Percentiles rank a stretch among this genome's conserved stretches.
Evolutionary conservation across 1,284 basidiomycete genomes (phyloP).

Genomic region (Apiotrichum montevideense): DNA sequence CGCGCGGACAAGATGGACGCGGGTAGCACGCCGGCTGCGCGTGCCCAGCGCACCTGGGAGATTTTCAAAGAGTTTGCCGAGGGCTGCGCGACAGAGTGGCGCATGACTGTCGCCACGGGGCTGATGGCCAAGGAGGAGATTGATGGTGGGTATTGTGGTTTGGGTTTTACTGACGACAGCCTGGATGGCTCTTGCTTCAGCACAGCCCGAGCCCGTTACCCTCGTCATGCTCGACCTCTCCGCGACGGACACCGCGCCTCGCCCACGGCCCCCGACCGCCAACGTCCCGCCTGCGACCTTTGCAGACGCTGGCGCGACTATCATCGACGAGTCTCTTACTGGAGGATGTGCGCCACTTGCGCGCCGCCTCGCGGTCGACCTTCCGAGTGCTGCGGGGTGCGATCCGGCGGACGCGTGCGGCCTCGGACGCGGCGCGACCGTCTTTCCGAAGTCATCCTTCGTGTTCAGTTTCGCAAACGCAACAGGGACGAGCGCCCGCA

Average conservation of each 20-base stretch:
- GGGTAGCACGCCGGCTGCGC: neutral
- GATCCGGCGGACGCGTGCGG: neutral
- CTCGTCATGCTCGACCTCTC: constrained; percentile 19
- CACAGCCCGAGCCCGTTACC: constrained; percentile 10
- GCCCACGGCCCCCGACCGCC: constrained; percentile 14
- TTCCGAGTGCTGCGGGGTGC: neutral
- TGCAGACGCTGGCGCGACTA: constrained; percentile 25
- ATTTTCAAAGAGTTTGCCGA: constrained; percentile 52
- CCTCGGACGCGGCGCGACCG: constrained; percentile 2
- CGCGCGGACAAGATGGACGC: constrained; percentile 6
- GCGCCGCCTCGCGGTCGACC: constrained; percentile 16
- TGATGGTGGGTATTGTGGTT: constrained; percentile 20
- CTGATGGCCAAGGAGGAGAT: constrained; percentile 23
- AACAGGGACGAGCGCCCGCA: constrained; percentile 5
- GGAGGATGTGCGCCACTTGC: constrained; percentile 10
- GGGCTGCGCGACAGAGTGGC: constrained; percentile 37
- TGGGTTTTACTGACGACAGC: constrained; percentile 6
- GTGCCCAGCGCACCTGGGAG: constrained; percentile 18
- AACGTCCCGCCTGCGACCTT: constrained; percentile 23
- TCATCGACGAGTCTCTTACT: constrained; percentile 32
- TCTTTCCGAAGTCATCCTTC: constrained; percentile 29
- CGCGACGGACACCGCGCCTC: neutral
- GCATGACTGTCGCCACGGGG: constrained; percentile 22
- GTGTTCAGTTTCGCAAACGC: constrained; percentile 19
- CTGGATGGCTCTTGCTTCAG: constrained; percentile 11